phyloP scores from a whole-genome alignment of 169 alveolate genomes.

The Neospora caninum region DNA sequence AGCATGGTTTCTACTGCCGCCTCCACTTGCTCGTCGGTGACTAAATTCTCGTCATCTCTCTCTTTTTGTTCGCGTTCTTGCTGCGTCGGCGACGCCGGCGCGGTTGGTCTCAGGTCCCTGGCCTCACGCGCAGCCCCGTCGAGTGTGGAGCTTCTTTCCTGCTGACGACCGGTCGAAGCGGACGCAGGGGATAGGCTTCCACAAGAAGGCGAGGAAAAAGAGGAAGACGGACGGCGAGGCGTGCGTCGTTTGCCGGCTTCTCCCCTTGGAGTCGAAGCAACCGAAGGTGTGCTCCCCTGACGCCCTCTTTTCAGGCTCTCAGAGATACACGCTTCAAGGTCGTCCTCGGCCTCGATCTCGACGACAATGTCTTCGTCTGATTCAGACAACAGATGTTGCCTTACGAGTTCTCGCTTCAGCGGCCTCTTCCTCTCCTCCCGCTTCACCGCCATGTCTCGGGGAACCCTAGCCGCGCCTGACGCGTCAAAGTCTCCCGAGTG shows the following conservation, averaged over 20 bases:
- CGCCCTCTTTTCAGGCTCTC: neutral
- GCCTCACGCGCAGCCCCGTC: too few relatives aligned
- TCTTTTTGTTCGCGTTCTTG: neutral
- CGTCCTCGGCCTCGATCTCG: neutral
- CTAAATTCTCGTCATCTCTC: neutral
- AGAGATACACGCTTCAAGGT: neutral
- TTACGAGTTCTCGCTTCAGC: neutral
- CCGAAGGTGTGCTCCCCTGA: neutral
- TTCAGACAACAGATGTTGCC: neutral
- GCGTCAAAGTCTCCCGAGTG: too few relatives aligned
- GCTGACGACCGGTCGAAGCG: too few relatives aligned
- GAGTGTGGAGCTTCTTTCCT: too few relatives aligned
- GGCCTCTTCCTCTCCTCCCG: neutral
- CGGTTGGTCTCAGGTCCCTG: too few relatives aligned
- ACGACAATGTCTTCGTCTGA: neutral
- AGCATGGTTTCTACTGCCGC: constrained; percentile 10
- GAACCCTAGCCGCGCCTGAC: too few relatives aligned
- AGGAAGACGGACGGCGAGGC: too few relatives aligned
- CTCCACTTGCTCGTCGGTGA: neutral
- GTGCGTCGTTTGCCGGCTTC: neutral
- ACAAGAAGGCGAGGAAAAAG: too few relatives aligned
- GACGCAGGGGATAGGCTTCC: too few relatives aligned
- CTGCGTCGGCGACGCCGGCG: too few relatives aligned
- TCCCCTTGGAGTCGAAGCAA: neutral
- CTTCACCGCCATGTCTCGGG: too few relatives aligned